Conservation (phyloP, 805 yeast genomes). For the Schwanniomyces occidentalis region DNA sequence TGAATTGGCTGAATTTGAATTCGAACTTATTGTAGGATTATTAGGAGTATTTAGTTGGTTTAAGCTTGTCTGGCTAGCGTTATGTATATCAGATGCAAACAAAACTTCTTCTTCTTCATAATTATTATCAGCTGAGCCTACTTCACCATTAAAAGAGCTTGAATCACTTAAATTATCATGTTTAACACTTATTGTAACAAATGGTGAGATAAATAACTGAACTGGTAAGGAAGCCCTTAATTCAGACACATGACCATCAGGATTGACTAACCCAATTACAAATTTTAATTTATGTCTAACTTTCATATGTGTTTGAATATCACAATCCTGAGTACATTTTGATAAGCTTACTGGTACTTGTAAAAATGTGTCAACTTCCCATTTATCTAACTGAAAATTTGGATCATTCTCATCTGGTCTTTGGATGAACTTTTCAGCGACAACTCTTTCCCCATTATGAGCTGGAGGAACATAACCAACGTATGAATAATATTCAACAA, state of each 20-base stretch:
- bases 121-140: slow-evolving; percentile 5
- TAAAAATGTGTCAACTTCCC: slow-evolving; percentile 70
- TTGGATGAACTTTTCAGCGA: slow-evolving; percentile 48
- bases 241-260: slow-evolving; percentile 93
- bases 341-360: slow-evolving; percentile 72
- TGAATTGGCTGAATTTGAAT: slow-evolving; percentile 29
- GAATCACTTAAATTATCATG: slow-evolving; percentile 20
- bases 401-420: slow-evolving; percentile 45
- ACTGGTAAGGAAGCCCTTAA: slow-evolving; percentile 88
- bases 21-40: slow-evolving; percentile 16
- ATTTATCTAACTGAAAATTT: slow-evolving; percentile 50
- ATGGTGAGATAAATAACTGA: slow-evolving; percentile 73
- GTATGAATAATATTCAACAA: slow-evolving; percentile 67
- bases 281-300: slow-evolving; percentile 89
- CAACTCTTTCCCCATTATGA: slow-evolving; percentile 61
- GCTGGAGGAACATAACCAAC: slow-evolving; percentile 59
- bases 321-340: slow-evolving; percentile 85
- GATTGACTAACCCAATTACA: slow-evolving; percentile 72
- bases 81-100: slow-evolving; percentile 23
- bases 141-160: slow-evolving; percentile 1
- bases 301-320: slow-evolving; percentile 64
- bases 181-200: slow-evolving; percentile 66
- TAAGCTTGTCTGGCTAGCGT: slow-evolving; percentile 23
- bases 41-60: slow-evolving; percentile 15
- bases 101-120: slow-evolving; percentile 27